Conservation (phyloP, 2,329 filamentous ascomycete species). For the Zymoseptoria brevis region DNA sequence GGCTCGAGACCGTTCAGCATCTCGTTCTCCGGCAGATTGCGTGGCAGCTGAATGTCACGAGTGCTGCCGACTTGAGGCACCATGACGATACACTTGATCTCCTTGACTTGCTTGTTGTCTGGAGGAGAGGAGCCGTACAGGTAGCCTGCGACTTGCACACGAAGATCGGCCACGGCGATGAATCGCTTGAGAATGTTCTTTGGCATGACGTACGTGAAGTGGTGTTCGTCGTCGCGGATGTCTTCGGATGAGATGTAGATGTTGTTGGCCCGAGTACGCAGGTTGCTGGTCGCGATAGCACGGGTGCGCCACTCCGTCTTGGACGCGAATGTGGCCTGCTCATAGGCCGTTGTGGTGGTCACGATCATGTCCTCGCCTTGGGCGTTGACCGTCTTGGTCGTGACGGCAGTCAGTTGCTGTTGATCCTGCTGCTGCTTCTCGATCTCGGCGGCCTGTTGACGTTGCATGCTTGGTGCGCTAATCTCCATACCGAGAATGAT, state of each 20-base stretch:
- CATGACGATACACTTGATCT: conserved; percentile 94
- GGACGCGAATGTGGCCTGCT: conserved; percentile 94
- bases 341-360: conserved; percentile 94
- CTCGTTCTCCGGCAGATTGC: conserved; percentile 85
- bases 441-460: conserved; percentile 95
- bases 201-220: conserved; percentile 94
- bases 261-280: conserved; percentile 90
- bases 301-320: conserved; percentile 98
- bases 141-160: conserved; percentile 93
- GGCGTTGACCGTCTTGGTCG: conserved; percentile 95
- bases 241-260: conserved; percentile 98
- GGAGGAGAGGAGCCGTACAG: conserved; percentile 87
- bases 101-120: conserved; percentile 95
- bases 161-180: conserved; percentile 92
- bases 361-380: conserved; percentile 97
- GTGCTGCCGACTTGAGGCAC: conserved; percentile 92
- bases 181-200: conserved; percentile 98
- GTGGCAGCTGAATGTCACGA: conserved; percentile 82
- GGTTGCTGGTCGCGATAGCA: conserved; percentile 91
- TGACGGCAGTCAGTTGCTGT: conserved; percentile 90
- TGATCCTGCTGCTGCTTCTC: conserved; percentile 98
- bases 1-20: conserved; percentile 81
- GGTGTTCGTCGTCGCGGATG: conserved; percentile 78
- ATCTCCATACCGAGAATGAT: conserved; percentile 99
- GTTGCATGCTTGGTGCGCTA: conserved; percentile 92